Conservation (phyloP, 345 rosid genomes). For the Sonneratia alba region DNA sequence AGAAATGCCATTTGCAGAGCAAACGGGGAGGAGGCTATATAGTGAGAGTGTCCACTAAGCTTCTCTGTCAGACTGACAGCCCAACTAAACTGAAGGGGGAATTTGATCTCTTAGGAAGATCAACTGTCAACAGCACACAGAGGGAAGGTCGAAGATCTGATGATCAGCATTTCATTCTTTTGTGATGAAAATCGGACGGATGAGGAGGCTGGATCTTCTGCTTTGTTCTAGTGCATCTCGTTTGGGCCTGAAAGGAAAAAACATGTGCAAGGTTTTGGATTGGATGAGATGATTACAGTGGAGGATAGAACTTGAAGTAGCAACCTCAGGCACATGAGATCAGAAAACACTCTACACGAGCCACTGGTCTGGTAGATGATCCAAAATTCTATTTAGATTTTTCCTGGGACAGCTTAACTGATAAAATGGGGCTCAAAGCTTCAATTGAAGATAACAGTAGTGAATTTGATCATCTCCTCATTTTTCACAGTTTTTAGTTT, state of each 20-base stretch:
- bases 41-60: conserved; percentile 5
- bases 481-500: not conserved
- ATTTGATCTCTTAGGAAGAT: conserved; percentile 27
- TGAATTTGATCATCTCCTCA: not conserved
- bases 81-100: conserved; percentile 30
- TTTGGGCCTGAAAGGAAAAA: not conserved
- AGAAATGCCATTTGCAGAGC: conserved; percentile 4
- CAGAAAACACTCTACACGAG: conserved; percentile 7
- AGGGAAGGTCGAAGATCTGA: not conserved
- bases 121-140: conserved; percentile 13
- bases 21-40: not conserved
- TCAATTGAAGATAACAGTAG: not conserved
- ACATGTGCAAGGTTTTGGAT: not conserved
- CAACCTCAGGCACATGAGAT: not conserved
- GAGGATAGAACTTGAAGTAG: not conserved
- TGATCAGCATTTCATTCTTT: not conserved
- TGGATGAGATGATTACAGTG: not conserved
- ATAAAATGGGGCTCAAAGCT: not conserved
- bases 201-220: not conserved
- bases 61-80: conserved; percentile 17
- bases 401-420: not conserved
- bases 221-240: not conserved
- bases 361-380: no score
- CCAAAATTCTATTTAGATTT: not conserved
- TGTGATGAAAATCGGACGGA: not conserved